Evolutionary conservation across 2,329 filamentous ascomycete genomes (phyloP).

Genomic region (Tolypocladium amazonense): DNA sequence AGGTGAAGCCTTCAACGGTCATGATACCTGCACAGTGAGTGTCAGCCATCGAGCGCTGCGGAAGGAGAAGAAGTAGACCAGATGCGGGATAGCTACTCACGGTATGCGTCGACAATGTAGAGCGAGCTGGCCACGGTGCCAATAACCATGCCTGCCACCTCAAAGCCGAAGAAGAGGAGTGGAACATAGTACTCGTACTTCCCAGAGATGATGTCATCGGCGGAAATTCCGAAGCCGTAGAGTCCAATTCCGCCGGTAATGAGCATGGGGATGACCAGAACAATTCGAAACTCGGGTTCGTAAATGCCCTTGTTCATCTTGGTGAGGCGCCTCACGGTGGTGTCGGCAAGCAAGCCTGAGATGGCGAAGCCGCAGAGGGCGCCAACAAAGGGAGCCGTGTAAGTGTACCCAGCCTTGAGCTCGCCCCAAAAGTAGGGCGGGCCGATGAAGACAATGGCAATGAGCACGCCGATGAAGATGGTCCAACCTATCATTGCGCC

Average conservation of each 20-base stretch:
- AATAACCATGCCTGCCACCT: conserved; percentile 85
- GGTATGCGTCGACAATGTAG: conserved; percentile 89
- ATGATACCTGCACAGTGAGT: conserved; percentile 48
- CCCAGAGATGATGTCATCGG: conserved; percentile 40
- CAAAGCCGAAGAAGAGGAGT: conserved; percentile 71
- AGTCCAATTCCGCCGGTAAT: conserved; percentile 68
- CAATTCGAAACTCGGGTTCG: conserved; percentile 81
- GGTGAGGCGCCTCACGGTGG: conserved; percentile 59
- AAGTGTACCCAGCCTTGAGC: conserved; percentile 74
- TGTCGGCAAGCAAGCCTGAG: conserved; percentile 66
- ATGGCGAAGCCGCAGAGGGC: conserved; percentile 67
- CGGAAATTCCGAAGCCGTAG: conserved; percentile 74
- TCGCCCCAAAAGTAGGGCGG: conserved; percentile 75
- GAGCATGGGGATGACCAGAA: conserved; percentile 74
- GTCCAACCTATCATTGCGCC: conserved; percentile 92
- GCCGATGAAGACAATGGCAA: conserved; percentile 73
- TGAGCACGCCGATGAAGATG: conserved; percentile 76
- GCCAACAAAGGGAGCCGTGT: conserved; percentile 77
- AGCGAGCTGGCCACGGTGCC: conserved; percentile 76
- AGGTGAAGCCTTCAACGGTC: conserved; percentile 79
- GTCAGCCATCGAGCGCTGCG: conserved; percentile 4
- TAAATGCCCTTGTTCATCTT: conserved; percentile 69
- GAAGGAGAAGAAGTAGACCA: background rate
- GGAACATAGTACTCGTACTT: conserved; percentile 64
- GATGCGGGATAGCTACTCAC: conserved; percentile 34